Percentiles rank a stretch among this genome's conserved stretches.
Evolutionary conservation across 2,329 filamentous ascomycete genomes (phyloP).

Genomic region (Ophiostoma perfectum): DNA sequence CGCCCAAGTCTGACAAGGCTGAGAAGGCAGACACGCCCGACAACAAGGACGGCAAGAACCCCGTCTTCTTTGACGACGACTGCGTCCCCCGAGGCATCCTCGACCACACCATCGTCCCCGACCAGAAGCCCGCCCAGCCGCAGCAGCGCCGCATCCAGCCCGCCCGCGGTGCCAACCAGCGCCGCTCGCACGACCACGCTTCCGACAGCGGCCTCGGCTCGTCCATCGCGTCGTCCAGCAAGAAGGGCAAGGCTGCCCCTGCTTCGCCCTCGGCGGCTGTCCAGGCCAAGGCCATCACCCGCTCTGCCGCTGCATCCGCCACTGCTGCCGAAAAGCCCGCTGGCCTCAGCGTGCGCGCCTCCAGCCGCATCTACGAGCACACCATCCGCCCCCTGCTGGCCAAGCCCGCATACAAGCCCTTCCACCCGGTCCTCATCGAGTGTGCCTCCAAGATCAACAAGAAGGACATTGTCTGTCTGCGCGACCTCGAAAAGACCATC

Average conservation of each 20-base stretch:
- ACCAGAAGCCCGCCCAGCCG: constrained; percentile 34
- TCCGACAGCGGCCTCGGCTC: constrained; percentile 87
- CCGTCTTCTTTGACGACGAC: constrained; percentile 46
- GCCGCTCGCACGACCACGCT: constrained; percentile 58
- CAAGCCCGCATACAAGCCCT: constrained; percentile 68
- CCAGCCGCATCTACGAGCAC: constrained; percentile 72
- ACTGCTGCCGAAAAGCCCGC: constrained; percentile 47
- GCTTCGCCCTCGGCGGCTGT: constrained; percentile 29
- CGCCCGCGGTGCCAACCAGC: constrained; percentile 44
- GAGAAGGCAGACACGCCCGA: constrained; percentile 5
- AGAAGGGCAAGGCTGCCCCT: constrained; percentile 36
- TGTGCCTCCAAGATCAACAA: constrained; percentile 73
- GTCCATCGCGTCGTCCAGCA: constrained; percentile 63
- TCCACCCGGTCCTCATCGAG: constrained; percentile 72
- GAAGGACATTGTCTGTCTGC: constrained; percentile 82
- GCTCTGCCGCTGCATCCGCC: constrained; percentile 45
- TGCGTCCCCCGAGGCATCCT: constrained; percentile 58
- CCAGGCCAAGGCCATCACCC: constrained; percentile 54
- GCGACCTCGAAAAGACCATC: constrained; percentile 90
- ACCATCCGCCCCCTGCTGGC: constrained; percentile 72
- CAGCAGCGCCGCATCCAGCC: constrained; percentile 29
- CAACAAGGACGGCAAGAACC: constrained; percentile 25
- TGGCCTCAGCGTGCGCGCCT: constrained; percentile 62
- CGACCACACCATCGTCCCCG: constrained; percentile 49
- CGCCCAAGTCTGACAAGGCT: constrained; percentile 32